Conservation (phyloP, 116 monocot species). For the Trichopus zeylanicus region DNA sequence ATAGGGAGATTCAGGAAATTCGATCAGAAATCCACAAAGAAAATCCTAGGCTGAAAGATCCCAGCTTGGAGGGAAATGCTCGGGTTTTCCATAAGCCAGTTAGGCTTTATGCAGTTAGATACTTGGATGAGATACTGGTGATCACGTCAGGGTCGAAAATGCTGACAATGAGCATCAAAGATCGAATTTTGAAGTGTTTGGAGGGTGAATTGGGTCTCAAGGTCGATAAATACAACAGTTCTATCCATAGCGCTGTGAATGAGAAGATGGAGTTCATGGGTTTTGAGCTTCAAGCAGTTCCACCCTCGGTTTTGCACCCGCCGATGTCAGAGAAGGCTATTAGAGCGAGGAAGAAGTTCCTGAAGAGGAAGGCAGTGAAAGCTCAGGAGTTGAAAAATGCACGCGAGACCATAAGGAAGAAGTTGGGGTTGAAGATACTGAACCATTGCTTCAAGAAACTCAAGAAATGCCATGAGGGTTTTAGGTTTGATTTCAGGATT, state of each 20-base stretch:
- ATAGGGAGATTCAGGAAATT: slow-evolving; percentile 43
- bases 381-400: slow-evolving; percentile 85
- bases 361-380: slow-evolving; percentile 67
- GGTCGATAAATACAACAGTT: slow-evolving; percentile 45
- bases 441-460: slow-evolving; percentile 73
- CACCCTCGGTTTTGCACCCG: slow-evolving; percentile 68
- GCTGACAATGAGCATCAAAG: slow-evolving; percentile 51
- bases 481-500: slow-evolving; percentile 58
- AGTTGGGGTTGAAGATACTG: slow-evolving; percentile 72
- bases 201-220: slow-evolving; percentile 47
- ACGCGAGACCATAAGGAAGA: slow-evolving; percentile 82
- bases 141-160: slow-evolving; percentile 76
- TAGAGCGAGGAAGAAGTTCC: slow-evolving; percentile 79
- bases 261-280: slow-evolving; percentile 90
- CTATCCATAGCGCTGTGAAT: slow-evolving; percentile 75
- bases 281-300: slow-evolving; percentile 79
- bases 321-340: slow-evolving; percentile 89
- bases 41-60: slow-evolving; percentile 30
- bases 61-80: slow-evolving; percentile 9
- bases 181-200: slow-evolving; percentile 48
- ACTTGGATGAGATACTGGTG: slow-evolving; percentile 83
- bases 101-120: slow-evolving; percentile 78
- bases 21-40: slow-evolving; percentile 43
- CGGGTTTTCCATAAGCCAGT: slow-evolving; percentile 58
- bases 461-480: slow-evolving; percentile 21